Base-by-base conservation (phyloP, 371 early-diverging fungal species). In the Apophysomyces ossiformis region DNA sequence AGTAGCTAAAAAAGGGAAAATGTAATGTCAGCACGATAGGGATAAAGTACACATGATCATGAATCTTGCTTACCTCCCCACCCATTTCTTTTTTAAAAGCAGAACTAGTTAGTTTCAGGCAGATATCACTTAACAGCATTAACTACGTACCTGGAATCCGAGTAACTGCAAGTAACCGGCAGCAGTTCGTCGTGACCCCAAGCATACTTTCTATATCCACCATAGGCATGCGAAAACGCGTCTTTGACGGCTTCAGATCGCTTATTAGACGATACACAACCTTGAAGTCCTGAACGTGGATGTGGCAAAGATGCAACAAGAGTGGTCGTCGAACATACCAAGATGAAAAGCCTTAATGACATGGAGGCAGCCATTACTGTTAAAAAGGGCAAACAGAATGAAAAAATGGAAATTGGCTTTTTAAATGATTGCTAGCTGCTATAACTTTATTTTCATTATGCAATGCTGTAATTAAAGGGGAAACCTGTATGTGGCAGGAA, bases 201-300 rank as follows among this genome's bases (percentile, higher is more conserved):
- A 1, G 88, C 88, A 47, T 83, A 74, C 8, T 68, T 57, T 63
- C 44, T 87, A 67, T 97, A 97, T 0, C 92, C 92, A 9, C 79
- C 71, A 93, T 93, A 97, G 12, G 93, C 90, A 68, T 91, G 83
- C 37, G 69, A 54, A 62, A 92, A 88, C 0, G 90, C 87, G 16
- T 75, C 41, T 58, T 82, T 83, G 45, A 90, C 78, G 1, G 73
- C 71, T 21, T 74, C 65, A n/a, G 54, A 50, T 50, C 21, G 9
- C 21, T 16, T 6, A 21, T 21, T 50, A 21, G 54, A 21, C 16
- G 54, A 50, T 0, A 26, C 8, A 50, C 54, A 50, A 11, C 54
- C 9, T 50, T n/a, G n/a, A 21, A 50, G 16, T 26, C 8, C 2
- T 26, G 32, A 1, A 26, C 2, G 32, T 3, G 32, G 32, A 26